Evolutionary conservation across 768 basidiomycete species (phyloP).

Genomic region (Phanerodontia chrysosporium): DNA sequence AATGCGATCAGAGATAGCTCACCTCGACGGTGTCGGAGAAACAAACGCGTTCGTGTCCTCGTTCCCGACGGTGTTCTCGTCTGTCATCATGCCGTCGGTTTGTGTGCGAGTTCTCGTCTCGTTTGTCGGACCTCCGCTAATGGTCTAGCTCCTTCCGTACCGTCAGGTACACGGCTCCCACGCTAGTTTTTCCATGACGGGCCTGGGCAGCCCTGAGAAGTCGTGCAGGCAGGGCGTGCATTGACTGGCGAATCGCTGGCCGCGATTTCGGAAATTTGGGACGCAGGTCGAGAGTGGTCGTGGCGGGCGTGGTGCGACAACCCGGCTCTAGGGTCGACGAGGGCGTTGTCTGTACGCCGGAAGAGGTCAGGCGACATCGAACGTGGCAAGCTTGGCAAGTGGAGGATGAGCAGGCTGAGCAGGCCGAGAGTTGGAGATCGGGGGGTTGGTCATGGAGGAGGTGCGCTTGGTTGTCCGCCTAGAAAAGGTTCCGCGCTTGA

Average conservation of each 20-base stretch:
- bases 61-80: background rate
- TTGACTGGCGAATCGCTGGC: background rate
- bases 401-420: background rate
- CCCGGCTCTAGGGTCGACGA: background rate
- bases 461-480: background rate
- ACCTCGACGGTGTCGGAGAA: background rate
- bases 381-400: background rate
- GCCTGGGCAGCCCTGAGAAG: background rate
- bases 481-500: background rate
- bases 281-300: background rate
- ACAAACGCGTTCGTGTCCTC: background rate
- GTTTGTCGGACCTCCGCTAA: background rate
- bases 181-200: background rate
- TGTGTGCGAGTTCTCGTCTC: background rate
- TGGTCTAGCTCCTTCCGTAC: background rate
- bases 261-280: background rate
- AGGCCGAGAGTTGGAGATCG: background rate
- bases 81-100: background rate
- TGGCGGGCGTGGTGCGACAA: background rate
- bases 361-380: background rate
- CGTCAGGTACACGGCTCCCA: constrained; percentile 1
- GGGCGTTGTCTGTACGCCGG: background rate
- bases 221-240: background rate
- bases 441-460: background rate
- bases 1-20: background rate